phyloP scores from a whole-genome alignment of 208 protist species.

The Leishmania turanica region DNA sequence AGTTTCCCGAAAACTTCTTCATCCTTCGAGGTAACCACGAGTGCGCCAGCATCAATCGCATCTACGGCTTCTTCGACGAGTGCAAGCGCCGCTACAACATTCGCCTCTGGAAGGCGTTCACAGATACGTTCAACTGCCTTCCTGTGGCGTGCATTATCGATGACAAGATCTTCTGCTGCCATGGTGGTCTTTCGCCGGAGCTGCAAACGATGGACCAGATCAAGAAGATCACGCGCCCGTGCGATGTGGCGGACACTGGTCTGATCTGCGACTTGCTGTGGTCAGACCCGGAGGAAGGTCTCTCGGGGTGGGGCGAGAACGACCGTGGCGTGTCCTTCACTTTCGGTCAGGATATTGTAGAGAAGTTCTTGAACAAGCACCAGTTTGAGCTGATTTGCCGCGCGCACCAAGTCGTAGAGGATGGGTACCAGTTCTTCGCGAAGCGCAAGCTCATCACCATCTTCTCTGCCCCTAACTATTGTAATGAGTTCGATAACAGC shows the following conservation, averaged over 20 bases:
- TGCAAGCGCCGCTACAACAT: conserved; percentile 99
- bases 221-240: conserved; percentile 96
- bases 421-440: conserved; percentile 97
- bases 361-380: conserved; percentile 96
- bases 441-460: conserved; percentile 97
- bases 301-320: conserved; percentile 93
- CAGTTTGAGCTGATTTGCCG: conserved; percentile 96
- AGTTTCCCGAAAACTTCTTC: conserved; percentile 99
- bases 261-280: conserved; percentile 99
- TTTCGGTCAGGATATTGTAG: conserved; percentile 93
- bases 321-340: conserved; percentile 93
- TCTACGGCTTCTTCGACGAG: conserved; percentile 99
- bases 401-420: conserved; percentile 97
- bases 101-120: conserved; percentile 99
- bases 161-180: conserved; percentile 99
- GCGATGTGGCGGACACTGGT: conserved; percentile 98
- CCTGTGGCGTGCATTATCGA: conserved; percentile 99
- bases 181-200: conserved; percentile 98
- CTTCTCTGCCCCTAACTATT: conserved; percentile 99
- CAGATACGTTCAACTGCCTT: conserved; percentile 99
- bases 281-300: conserved; percentile 98
- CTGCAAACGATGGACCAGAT: conserved; percentile 97
- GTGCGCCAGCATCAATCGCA: conserved; percentile 99
- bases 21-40: conserved; percentile 99
- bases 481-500: conserved; percentile 99